Evolutionary conservation across 2,329 filamentous ascomycete species (phyloP).

Genomic region (Pseudogymnoascus sp.): DNA sequence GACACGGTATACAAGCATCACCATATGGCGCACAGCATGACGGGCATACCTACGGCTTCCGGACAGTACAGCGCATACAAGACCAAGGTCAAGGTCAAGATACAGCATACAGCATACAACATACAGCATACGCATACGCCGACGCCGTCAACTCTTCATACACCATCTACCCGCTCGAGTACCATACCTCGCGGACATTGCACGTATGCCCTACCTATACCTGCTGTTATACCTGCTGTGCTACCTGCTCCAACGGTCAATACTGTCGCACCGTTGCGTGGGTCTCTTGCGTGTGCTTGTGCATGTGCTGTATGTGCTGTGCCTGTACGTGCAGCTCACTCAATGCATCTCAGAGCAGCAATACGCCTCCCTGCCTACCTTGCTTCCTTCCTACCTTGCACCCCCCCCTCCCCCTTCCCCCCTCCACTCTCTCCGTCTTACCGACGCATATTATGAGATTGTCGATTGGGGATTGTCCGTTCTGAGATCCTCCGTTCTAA

Average conservation of each 20-base stretch:
- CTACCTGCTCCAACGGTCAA: not conserved
- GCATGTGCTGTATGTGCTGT: not conserved
- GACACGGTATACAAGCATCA: not conserved
- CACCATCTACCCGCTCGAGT: not conserved
- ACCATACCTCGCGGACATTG: not conserved
- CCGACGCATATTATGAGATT: not conserved
- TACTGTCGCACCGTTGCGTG: not conserved
- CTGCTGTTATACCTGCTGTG: not conserved
- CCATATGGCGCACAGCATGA: not conserved
- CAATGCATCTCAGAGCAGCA: not conserved
- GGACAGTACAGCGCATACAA: not conserved
- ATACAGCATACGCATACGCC: not conserved
- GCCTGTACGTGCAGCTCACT: not conserved
- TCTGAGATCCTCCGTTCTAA: not conserved
- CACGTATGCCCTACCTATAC: not conserved
- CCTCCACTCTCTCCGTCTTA: not conserved
- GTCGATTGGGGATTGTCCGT: not conserved
- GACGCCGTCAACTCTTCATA: no score
- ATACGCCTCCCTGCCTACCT: not conserved
- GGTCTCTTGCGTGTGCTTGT: slow-evolving; percentile 1
- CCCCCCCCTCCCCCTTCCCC: not conserved
- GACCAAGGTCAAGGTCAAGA: not conserved
- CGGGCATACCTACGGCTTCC: not conserved
- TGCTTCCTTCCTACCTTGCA: not conserved
- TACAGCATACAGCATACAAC: not conserved